Evolutionary conservation across 2,329 filamentous ascomycete species (phyloP), one percentile per base, ranked within the genome.

Genomic region (Aspergillus hortae): DNA sequence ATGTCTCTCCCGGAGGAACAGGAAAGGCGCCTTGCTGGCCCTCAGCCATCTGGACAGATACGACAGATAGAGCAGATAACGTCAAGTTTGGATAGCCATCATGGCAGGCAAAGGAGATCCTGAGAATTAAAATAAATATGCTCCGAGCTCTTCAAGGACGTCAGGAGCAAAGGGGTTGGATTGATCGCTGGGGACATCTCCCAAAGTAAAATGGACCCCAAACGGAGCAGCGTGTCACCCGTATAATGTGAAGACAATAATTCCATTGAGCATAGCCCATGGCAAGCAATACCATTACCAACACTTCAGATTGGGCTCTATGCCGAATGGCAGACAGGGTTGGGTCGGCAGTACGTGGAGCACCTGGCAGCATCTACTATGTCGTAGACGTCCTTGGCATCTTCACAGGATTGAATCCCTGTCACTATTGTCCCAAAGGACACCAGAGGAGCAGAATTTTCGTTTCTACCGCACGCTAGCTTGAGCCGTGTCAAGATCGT

Each of bases 1-100:
- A 43, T 4, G 49, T 55, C 30, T 52, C 51, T n/a, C 56, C 55
- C 6, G 50, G 38, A 6, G 56, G 56, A 11, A 53, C 52, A 35
- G 48, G 35, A 44, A 44, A 27, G 42, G 25, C 42, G 23, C 42
- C 42, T 32, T 44, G 6, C 17, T 41, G 38, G 11, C 12, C 12
- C 17, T 41, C 38, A 21, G 38, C 38, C 38, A 41, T 41, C 10
- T 41, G 14, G 38, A 41, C 38, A 21, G n/a, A 17, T 17, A 41
- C 25, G 6, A 27, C 25, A 27, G 25, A 27, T 5, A 27, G 3
- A 17, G 14, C 17, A 4, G 38, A 46, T 21, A 6, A 36, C 12
- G 6, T 15, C 33, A 14, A 6, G n/a, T 14, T 36, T 11, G 33
- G 1, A 27, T 27, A 7, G 5, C 33, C 12, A 7, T 36, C 33